Evolutionary conservation across 2,329 filamentous ascomycete genomes (phyloP), one percentile per base, ranked within the genome.

Genomic region (Delphinella strobiligena): DNA sequence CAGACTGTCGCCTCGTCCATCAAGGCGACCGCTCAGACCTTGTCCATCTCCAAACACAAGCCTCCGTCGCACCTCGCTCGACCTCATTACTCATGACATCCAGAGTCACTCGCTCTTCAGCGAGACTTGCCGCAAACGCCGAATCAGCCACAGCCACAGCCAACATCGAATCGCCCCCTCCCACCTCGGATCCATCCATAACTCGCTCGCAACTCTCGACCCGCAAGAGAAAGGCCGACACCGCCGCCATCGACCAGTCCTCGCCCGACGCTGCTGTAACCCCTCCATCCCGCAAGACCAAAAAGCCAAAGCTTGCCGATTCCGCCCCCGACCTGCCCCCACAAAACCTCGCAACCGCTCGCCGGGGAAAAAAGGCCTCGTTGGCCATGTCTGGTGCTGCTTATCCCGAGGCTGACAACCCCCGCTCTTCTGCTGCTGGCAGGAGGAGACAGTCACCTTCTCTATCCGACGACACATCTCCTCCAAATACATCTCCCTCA

Each of bases 91-190:
- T 89, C 79, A 95, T 94, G 87, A 85, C 84, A 77, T 71, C 79
- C 75, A 95, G 88, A 84, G 80, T 91, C 57, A 95, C 89, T 72
- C 86, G 89, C 71, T 91, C 88, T 57, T 82, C 88, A 64, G 82
- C 88, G 69, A 87, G 87, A 72, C 80, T 85, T 75, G 84, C 84
- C 69, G 82, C 84, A 65, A 72, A 71, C 57, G 58, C 60, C 48
- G 54, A 52, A 44, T 52, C 67, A 64, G 66, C 64, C 51, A 64
- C 66, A 54, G 59, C 67, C 49, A 34, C 56, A 52, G 48, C 56
- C 47, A 48, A 53, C 50, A 45, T 53, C 37, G 49, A 32, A 24
- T 22, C 33, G 3, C 32, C n/a, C n/a, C n/a, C n/a, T n/a, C 27
- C 33, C 38, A 18, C n/a, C 33, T 14, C 11, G 12, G 31, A 31